A percentile compares a stretch with the other conserved stretches of the same genome.
phyloP scores from a whole-genome alignment of 2,329 filamentous ascomycete species.

The Diaporthe helianthi region DNA sequence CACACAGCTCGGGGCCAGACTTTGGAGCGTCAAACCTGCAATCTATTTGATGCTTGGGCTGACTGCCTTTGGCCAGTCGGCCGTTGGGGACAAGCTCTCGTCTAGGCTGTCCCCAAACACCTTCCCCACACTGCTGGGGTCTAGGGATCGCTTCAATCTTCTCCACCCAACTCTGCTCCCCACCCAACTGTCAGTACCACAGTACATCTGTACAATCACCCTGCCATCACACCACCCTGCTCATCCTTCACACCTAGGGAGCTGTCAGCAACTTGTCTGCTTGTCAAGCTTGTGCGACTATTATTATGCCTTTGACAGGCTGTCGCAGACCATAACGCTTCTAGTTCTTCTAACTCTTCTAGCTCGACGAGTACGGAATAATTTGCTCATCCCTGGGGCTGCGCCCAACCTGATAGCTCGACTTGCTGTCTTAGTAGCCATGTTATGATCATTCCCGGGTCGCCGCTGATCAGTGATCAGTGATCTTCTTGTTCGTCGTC shows the following conservation, averaged over 20 bases:
- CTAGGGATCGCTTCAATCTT: neutral
- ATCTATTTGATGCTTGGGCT: conserved; percentile 23
- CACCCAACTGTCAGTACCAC: no score
- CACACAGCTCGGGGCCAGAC: no score
- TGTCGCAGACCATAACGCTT: conserved; percentile 22
- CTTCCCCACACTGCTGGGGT: conserved; percentile 11
- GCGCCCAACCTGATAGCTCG: no score
- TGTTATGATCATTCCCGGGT: conserved; percentile 17
- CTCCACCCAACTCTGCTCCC: neutral
- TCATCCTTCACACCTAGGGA: neutral
- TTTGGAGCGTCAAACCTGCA: neutral
- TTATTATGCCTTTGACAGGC: conserved; percentile 22
- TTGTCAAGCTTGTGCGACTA: neutral
- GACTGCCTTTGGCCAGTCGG: conserved; percentile 13
- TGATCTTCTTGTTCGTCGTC: neutral
- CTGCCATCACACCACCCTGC: no score
- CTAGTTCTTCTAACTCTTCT: neutral
- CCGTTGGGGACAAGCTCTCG: conserved; percentile 3
- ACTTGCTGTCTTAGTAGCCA: neutral
- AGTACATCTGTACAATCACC: no score
- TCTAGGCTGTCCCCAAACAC: neutral
- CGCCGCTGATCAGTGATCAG: conserved; percentile 23
- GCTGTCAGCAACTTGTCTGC: neutral
- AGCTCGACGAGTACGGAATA: neutral
- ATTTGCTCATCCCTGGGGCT: conserved; percentile 4